Conservation (phyloP, 768 basidiomycete species). For the Suillus decipiens region DNA sequence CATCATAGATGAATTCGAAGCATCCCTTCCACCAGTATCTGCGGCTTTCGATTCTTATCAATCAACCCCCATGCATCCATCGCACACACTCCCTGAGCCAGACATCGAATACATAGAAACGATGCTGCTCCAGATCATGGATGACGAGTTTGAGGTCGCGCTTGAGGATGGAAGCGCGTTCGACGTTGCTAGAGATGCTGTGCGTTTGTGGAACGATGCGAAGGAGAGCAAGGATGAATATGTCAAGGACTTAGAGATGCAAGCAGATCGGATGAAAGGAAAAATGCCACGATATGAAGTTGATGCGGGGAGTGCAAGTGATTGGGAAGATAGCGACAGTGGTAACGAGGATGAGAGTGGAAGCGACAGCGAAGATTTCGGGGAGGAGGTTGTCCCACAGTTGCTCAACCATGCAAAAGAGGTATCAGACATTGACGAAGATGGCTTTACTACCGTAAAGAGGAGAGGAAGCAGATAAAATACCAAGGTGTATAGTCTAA, state of each 20-base stretch:
- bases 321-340: slow-evolving; percentile 51
- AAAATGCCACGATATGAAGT: slow-evolving; percentile 55
- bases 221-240: slow-evolving; percentile 45
- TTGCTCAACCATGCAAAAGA: slow-evolving; percentile 48
- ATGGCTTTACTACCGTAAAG: slow-evolving; percentile 86
- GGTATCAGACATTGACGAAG: slow-evolving; percentile 84
- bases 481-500: slow-evolving; percentile 1
- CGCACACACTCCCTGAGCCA: slow-evolving; percentile 29
- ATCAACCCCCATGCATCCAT: neutral
- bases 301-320: slow-evolving; percentile 38
- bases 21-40: slow-evolving; percentile 39
- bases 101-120: slow-evolving; percentile 83
- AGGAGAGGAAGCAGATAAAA: slow-evolving; percentile 49
- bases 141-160: slow-evolving; percentile 82
- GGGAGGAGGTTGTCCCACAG: slow-evolving; percentile 54
- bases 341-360: slow-evolving; percentile 21
- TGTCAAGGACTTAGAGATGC: slow-evolving; percentile 62
- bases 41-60: neutral
- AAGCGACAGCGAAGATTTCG: slow-evolving; percentile 40
- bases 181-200: slow-evolving; percentile 69
- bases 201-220: slow-evolving; percentile 65
- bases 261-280: slow-evolving; percentile 58
- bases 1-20: slow-evolving; percentile 79
- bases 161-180: slow-evolving; percentile 87
- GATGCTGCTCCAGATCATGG: slow-evolving; percentile 78